Base-by-base conservation (phyloP, 148 eudicot genomes). In the Fagopyrum tataricum region DNA sequence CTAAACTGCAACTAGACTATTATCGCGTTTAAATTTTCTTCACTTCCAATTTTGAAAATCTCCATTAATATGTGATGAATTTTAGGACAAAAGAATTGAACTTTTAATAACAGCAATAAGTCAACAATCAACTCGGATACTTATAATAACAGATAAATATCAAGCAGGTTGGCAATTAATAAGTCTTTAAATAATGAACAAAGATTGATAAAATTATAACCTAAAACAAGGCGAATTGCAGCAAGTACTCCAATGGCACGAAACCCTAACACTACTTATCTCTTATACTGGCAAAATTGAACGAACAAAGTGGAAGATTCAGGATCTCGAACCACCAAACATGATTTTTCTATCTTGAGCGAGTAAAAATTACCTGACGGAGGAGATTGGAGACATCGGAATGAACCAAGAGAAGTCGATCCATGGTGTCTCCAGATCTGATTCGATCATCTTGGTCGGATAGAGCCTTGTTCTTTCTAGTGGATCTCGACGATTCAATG, bases 391-490 rank as follows among this genome's bases (percentile, higher is more conserved):
- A 85, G 20, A 90, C 71, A 43, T 87, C 82, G 44, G 96, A 87
- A 69, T 87, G 96, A 61, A 85, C 81, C 40, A 88, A 83, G 49
- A 87, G 91, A 68, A 91, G 89, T 43, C 86, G 89, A 75, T 88
- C 93, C 67, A 88, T 80, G 4, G 84, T 80, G 56, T 74, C 85
- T 4, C 73, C 80, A 7, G 43, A 73, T 48, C 51, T n/a, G 43
- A 11, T 7, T 64, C 20, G 69, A 37, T 73, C 47, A 59, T 41
- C 49, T 24, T 46, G 42, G 10, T 61, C 68, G 72, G 53, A 68
- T 52, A 48, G 12, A 48, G 77, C 15, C 67, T 78, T 21, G 15
- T 12, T 68, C 48, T 77, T 66, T 69, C 64, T 70, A 10, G 67
- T 40, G 13, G 80, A 77, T 79, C 71, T 70, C 9, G 73, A 67